A percentile compares a stretch with the other conserved stretches of the same genome.
Evolutionary conservation across 768 basidiomycete species (phyloP).

Genomic region (Sutorius australiensis): DNA sequence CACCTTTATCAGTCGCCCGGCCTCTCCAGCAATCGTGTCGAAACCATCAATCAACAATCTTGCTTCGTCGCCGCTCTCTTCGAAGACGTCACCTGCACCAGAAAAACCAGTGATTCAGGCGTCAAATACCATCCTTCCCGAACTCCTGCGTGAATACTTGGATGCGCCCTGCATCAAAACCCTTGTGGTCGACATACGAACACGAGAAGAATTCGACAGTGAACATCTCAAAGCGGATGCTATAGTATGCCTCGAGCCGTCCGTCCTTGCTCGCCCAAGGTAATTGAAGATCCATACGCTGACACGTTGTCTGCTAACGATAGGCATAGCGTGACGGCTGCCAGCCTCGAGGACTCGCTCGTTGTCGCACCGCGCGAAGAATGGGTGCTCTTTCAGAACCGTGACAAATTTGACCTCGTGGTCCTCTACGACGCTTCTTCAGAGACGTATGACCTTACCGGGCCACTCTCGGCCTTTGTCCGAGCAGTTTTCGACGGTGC

Average conservation of each 20-base stretch:
- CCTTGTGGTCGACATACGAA: slow-evolving; percentile 80
- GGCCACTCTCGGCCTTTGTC: slow-evolving; percentile 58
- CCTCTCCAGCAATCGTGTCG: slow-evolving; percentile 49
- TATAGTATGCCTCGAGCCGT: slow-evolving; percentile 83
- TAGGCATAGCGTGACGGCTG: slow-evolving; percentile 54
- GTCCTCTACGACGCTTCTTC: slow-evolving; percentile 77
- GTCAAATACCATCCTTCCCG: slow-evolving; percentile 57
- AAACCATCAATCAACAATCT: slow-evolving; percentile 43
- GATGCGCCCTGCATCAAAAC: slow-evolving; percentile 49
- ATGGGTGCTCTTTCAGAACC: slow-evolving; percentile 70
- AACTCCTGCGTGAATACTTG: slow-evolving; percentile 57
- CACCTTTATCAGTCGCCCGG: slow-evolving; percentile 57
- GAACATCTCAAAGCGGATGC: slow-evolving; percentile 68
- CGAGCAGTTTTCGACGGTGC: slow-evolving; percentile 70
- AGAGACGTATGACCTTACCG: slow-evolving; percentile 45
- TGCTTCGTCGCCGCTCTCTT: slow-evolving; percentile 29
- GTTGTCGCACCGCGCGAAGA: slow-evolving; percentile 68
- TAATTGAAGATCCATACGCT: slow-evolving; percentile 34
- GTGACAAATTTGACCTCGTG: slow-evolving; percentile 85
- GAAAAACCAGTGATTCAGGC: slow-evolving; percentile 51
- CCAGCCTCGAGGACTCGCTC: slow-evolving; percentile 71
- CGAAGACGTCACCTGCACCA: slow-evolving; percentile 27
- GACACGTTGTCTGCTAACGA: slow-evolving; percentile 8
- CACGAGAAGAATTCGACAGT: slow-evolving; percentile 68
- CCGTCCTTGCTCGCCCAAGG: slow-evolving; percentile 65